Evolutionary conservation across 1,139 yeast genomes (phyloP).

Genomic region (Hemisphaericaspora lyxosophila): DNA sequence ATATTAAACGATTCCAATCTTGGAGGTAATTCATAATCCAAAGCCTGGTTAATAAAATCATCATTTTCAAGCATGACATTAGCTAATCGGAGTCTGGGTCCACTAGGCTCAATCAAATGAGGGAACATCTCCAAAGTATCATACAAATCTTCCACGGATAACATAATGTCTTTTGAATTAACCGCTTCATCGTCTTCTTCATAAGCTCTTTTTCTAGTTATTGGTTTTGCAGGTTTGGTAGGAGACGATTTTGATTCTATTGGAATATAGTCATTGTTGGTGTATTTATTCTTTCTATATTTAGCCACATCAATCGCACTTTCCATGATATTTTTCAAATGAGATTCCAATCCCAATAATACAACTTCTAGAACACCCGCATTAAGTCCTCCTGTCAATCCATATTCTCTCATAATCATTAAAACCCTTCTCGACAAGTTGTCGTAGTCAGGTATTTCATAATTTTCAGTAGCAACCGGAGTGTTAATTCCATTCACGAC

Average conservation of each 20-base stretch:
- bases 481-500: slow-evolving; percentile 86
- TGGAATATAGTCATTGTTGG: slow-evolving; percentile 38
- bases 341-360: slow-evolving; percentile 74
- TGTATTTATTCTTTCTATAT: slow-evolving; percentile 55
- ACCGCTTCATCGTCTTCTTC: slow-evolving; percentile 17
- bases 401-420: slow-evolving; percentile 88
- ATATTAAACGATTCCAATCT: slow-evolving; percentile 11
- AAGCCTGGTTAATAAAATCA: slow-evolving; percentile 38
- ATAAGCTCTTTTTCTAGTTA: slow-evolving; percentile 18
- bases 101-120: slow-evolving; percentile 65
- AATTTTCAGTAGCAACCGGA: slow-evolving; percentile 75
- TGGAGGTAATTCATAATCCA: slow-evolving; percentile 46
- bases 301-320: slow-evolving; percentile 72
- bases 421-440: slow-evolving; percentile 67
- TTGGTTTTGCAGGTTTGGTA: slow-evolving; percentile 3
- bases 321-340: slow-evolving; percentile 72
- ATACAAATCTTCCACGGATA: slow-evolving; percentile 65
- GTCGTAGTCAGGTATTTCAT: slow-evolving; percentile 80
- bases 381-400: slow-evolving; percentile 79
- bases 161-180: slow-evolving; percentile 27
- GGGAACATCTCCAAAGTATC: slow-evolving; percentile 67
- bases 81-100: slow-evolving; percentile 54
- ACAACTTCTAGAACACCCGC: slow-evolving; percentile 75
- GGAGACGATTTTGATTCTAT: slow-evolving; percentile 2
- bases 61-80: slow-evolving; percentile 60